Evolutionary conservation across 306 rosid genomes (phyloP), one percentile per base, ranked within the genome.

Genomic region (Crotalaria pallida): DNA sequence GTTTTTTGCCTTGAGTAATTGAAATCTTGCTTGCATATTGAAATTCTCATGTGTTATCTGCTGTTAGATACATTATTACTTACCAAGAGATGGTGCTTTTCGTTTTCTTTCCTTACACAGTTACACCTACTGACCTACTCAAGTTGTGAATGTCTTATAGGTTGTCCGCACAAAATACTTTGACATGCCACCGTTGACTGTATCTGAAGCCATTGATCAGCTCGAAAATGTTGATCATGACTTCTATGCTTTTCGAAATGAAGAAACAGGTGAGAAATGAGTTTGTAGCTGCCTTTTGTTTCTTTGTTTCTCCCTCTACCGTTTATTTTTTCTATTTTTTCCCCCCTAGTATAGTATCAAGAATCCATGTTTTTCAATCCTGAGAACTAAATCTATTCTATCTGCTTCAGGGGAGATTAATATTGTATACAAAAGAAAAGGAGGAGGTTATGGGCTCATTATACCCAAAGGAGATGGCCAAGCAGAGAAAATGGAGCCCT

Each of bases 151-250:
- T 77, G 33, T 47, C 50, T 73, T 69, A 17, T 80, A 92, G 98
- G 88, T 93, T 76, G 89, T 90, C 43, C 96, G 97, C 45, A 93
- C 89, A 48, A 90, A 93, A 57, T 87, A 88, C 88, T 88, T 93
- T 26, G 97, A 93, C 79, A 93, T 93, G 92, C 98, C 97, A 2
- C 98, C 98, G 9, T 82, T 93, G 85, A 90, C 98, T 1, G 90
- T 93, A 52, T 58, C 84, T 24, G 97, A 93, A 83, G 97, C 98
- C 66, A 81, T 88, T 55, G 89, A 93, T 65, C 98, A 93, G 72
- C 88, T 93, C 44, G 93, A 84, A 75, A 90, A 88, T 69, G 77
- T 93, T 80, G 87, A 88, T 80, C 98, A 93, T 53, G 96, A 87
- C 84, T 90, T 93, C 67, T 93, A 90, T 74, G 97, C 77, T 78